Base-by-base conservation (phyloP, 306 rosid species). In the Gynostemma pentaphyllum region DNA sequence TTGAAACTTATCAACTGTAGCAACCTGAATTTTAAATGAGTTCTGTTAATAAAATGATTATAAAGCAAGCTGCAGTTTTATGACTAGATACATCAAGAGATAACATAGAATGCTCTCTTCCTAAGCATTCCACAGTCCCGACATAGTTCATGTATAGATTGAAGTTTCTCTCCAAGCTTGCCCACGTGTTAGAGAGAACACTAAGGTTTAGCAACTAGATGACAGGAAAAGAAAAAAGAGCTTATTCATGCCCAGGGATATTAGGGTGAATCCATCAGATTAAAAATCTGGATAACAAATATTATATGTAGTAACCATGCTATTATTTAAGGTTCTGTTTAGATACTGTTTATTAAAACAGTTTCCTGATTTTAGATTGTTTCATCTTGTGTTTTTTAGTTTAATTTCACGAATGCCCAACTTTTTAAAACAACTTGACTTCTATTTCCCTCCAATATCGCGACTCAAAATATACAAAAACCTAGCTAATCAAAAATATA, bases 1-100 rank as follows among this genome's bases (percentile, higher is more conserved):
- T 85, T 92, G 99, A 84, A 92, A 92, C 72, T 92, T 92, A 72
- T 92, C 99, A 21, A 88, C 99, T 15, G 94, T 92, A 10, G 99
- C 69, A 70, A 92, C 92, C 99, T 92, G 78, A 53, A 52, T 56
- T 44, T 49, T 8, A 6, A 64, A 29, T 7, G 2, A 54, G 34
- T 54, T 23, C 45, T 42, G 34, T 45, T 4, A 72, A 18, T 9
- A 24, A 52, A 10, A 16, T 10, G 39, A 71, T 41, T 39, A 27
- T 19, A 48, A 36, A 5, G 42, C 0, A 16, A 15, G 22, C 5
- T 29, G 15, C 22, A 7, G 19, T 2, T 3, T 59, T 37, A 60
- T 37, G 47, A 22, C 6, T 12, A 39, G 47, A 61, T 61, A 2
- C 14, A 61, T 40, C 47, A 44, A 60, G 18, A 21, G 36, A 9